Conservation (phyloP, 805 yeast genomes). For the Starmerella davenportii region DNA sequence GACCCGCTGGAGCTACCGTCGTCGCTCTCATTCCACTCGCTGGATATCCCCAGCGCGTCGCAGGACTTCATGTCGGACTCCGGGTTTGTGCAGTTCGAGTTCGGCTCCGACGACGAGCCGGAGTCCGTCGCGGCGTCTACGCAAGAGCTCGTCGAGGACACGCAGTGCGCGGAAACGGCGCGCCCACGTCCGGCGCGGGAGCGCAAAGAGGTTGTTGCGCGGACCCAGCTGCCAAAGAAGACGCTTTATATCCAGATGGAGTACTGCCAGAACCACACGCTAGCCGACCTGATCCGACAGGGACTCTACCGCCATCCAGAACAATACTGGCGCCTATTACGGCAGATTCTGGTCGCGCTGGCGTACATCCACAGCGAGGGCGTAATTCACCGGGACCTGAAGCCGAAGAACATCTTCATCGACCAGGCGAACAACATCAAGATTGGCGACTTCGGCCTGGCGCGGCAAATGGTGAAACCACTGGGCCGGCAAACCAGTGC, state of each 20-base stretch:
- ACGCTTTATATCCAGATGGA: constrained; percentile 95
- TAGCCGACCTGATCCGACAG: constrained; percentile 63
- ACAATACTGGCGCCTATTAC: constrained; percentile 76
- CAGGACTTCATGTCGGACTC: constrained; percentile 17
- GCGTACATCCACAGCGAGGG: constrained; percentile 86
- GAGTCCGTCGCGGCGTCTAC: neutral
- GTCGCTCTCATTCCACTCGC: constrained; percentile 8
- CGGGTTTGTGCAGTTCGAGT: constrained; percentile 20
- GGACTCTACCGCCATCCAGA: constrained; percentile 52
- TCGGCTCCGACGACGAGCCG: constrained; percentile 8
- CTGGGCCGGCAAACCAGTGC: constrained; percentile 3
- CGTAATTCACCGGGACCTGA: constrained; percentile 84
- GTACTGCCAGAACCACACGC: constrained; percentile 87
- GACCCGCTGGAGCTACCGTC: neutral
- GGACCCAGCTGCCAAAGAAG: constrained; percentile 23
- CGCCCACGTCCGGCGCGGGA: neutral
- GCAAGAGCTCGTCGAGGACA: neutral
- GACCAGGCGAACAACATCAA: constrained; percentile 78
- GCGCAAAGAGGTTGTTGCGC: neutral
- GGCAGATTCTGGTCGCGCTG: constrained; percentile 79
- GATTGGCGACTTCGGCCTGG: constrained; percentile 94
- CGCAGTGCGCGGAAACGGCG: neutral
- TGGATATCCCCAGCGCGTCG: constrained; percentile 11
- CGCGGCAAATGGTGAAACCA: constrained; percentile 37
- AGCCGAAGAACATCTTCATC: constrained; percentile 89